A percentile compares a stretch with the other conserved stretches of the same genome.
Conservation (phyloP, 129 eudicot species). For the Chrysanthemum lavandulifolium region DNA sequence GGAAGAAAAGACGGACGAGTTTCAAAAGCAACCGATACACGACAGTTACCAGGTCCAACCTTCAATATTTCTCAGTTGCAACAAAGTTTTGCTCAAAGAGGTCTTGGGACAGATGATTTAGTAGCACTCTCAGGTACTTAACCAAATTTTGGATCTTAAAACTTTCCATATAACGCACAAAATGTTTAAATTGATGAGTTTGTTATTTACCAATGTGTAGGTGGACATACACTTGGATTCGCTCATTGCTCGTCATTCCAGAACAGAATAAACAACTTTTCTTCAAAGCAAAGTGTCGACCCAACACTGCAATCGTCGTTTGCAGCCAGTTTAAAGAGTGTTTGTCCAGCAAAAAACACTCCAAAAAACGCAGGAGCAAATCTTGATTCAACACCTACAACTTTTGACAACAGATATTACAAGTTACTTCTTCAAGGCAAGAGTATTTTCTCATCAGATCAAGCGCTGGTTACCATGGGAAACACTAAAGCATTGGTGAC, state of each 20-base stretch:
- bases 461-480: slow-evolving; percentile 33
- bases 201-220: slow-evolving; percentile 29
- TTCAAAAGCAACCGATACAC: slow-evolving; percentile 56
- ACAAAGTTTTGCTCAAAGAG: slow-evolving; percentile 76
- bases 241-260: slow-evolving; percentile 81
- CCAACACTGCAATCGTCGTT: slow-evolving; percentile 31
- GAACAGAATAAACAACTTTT: slow-evolving; percentile 62
- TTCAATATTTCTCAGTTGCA: slow-evolving; percentile 73
- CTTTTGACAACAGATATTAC: slow-evolving; percentile 44
- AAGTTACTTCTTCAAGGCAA: slow-evolving; percentile 50
- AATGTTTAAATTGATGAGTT: background rate
- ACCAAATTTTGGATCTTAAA: background rate
- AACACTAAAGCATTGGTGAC: slow-evolving; percentile 40
- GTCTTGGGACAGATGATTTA: slow-evolving; percentile 70
- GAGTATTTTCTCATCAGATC: slow-evolving; percentile 49
- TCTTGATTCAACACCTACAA: slow-evolving; percentile 44
- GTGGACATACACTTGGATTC: slow-evolving; percentile 82
- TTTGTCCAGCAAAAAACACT: slow-evolving; percentile 31
- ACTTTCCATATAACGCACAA: background rate
- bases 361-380: slow-evolving; percentile 31
- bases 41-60: slow-evolving; percentile 68
- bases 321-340: slow-evolving; percentile 31
- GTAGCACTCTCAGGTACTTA: slow-evolving; percentile 80
- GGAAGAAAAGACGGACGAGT: slow-evolving; percentile 82
- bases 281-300: slow-evolving; percentile 35